Evolutionary conservation across 805 yeast genomes (phyloP).

Genomic region (Vanderwaltozyma tropicalis): DNA sequence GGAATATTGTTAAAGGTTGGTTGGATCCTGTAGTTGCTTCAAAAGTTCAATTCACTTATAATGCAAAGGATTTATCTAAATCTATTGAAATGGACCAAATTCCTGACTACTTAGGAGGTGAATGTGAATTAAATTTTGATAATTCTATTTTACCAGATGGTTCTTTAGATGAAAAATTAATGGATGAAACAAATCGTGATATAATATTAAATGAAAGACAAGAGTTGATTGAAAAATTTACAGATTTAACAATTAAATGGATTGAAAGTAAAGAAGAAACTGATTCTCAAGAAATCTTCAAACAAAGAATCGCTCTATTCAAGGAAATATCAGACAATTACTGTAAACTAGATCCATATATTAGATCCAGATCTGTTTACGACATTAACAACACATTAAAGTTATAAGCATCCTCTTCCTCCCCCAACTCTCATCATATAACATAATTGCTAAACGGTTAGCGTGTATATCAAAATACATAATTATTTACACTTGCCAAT

Average conservation of each 20-base stretch:
- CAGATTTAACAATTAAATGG: constrained; percentile 67
- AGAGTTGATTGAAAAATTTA: constrained; percentile 40
- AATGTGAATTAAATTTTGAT: constrained; percentile 41
- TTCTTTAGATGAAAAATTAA: constrained; percentile 41
- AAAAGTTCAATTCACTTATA: constrained; percentile 73
- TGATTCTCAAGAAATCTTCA: constrained; percentile 27
- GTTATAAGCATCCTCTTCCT: constrained; percentile 8
- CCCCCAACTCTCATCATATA: no score
- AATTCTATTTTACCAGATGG: constrained; percentile 50
- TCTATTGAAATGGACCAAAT: constrained; percentile 48
- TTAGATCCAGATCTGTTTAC: constrained; percentile 64
- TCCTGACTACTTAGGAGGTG: constrained; percentile 66
- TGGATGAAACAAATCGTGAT: constrained; percentile 37
- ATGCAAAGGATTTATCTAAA: constrained; percentile 50
- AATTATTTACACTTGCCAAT: no score
- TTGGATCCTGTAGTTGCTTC: constrained; percentile 90
- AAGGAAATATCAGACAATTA: constrained; percentile 49
- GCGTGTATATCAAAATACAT: no score
- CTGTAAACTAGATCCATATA: constrained; percentile 61
- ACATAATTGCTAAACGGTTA: no score
- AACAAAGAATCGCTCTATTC: constrained; percentile 42
- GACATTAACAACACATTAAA: constrained; percentile 57
- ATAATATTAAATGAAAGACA: constrained; percentile 42
- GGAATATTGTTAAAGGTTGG: constrained; percentile 89
- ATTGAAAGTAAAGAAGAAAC: constrained; percentile 51